These are phyloP conservation scores for Penicillium mononematosum DNA, from an alignment of 495 filamentous ascomycete genomes.

Conservation along the genomic window DNA sequence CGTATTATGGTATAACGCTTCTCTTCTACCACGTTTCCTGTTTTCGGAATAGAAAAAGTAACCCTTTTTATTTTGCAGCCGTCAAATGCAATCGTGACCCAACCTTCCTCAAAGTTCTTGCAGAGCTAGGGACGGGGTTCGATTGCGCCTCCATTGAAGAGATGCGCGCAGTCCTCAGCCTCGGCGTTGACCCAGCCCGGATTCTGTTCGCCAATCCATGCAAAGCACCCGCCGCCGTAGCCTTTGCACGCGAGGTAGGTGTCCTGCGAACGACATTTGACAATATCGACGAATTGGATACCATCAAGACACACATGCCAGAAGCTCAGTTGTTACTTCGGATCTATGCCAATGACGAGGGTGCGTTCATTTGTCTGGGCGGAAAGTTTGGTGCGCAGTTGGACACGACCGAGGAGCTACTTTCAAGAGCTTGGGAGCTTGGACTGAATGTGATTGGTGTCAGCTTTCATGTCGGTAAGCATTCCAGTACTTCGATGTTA, in stretches of 20 bases:
- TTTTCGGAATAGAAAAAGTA: background rate
- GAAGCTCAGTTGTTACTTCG: constrained; percentile 30
- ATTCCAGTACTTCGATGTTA: background rate
- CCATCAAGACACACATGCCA: constrained; percentile 27
- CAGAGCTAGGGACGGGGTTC: constrained; percentile 28
- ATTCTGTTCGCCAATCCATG: constrained; percentile 40
- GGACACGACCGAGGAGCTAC: constrained; percentile 19
- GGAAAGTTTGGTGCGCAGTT: constrained; percentile 35
- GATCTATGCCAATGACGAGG: constrained; percentile 30
- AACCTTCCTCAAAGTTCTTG: constrained; percentile 26
- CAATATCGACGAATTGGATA: constrained; percentile 36
- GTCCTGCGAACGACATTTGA: constrained; percentile 35
- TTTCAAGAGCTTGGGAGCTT: constrained; percentile 26
- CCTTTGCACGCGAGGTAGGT: constrained; percentile 21
- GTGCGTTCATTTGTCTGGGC: constrained; percentile 24
- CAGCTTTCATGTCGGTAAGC: constrained; percentile 38
- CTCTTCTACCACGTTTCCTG: background rate
- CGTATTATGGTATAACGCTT: constrained; percentile 23
- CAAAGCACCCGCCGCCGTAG: constrained; percentile 26
- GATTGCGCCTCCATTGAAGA: constrained; percentile 38
- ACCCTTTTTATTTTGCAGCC: constrained; percentile 16
- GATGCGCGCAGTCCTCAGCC: constrained; percentile 25
- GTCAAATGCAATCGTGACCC: constrained; percentile 41
- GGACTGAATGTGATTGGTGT: constrained; percentile 32
- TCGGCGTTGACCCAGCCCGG: constrained; percentile 30